Conservation (phyloP, 1,284 basidiomycete species). For the Heterobasidion parviporum region DNA sequence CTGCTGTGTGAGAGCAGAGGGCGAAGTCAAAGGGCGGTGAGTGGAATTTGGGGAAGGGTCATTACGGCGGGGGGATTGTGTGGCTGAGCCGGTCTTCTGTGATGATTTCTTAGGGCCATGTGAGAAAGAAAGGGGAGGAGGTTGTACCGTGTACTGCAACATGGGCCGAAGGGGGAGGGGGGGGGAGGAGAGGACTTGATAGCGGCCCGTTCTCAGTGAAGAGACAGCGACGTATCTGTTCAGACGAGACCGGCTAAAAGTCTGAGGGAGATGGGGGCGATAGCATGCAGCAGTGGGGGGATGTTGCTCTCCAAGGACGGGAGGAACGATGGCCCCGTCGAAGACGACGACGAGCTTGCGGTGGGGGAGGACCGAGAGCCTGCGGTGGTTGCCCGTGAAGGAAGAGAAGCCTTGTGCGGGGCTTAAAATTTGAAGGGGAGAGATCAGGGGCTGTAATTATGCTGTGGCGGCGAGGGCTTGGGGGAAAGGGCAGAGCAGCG, state of each 20-base stretch:
- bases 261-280: slow-evolving; percentile 29
- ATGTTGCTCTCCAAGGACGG: not conserved
- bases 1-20: slow-evolving; percentile 15
- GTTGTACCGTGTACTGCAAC: slow-evolving; percentile 61
- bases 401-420: slow-evolving; percentile 3
- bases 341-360: slow-evolving; percentile 2
- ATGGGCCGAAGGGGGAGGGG: slow-evolving; percentile 28
- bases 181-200: slow-evolving; percentile 11
- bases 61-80: slow-evolving; percentile 18
- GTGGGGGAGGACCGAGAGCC: not conserved
- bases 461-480: not conserved
- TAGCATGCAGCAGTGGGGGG: slow-evolving; percentile 33
- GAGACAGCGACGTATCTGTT: slow-evolving; percentile 16
- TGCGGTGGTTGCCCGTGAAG: not conserved
- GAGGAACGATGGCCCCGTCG: slow-evolving; percentile 5
- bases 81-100: slow-evolving; percentile 7
- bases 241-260: slow-evolving; percentile 52
- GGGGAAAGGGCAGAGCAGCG: not conserved
- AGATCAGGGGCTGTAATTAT: not conserved
- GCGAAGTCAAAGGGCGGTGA: slow-evolving; percentile 19
- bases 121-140: slow-evolving; percentile 40
- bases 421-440: slow-evolving; percentile 5
- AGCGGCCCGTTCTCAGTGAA: slow-evolving; percentile 3
- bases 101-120: slow-evolving; percentile 18
- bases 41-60: slow-evolving; percentile 17